These are phyloP conservation scores for Fusarium phyllophilum DNA, from an alignment of 2,329 filamentous ascomycete genomes.

Conservation along the genomic window DNA sequence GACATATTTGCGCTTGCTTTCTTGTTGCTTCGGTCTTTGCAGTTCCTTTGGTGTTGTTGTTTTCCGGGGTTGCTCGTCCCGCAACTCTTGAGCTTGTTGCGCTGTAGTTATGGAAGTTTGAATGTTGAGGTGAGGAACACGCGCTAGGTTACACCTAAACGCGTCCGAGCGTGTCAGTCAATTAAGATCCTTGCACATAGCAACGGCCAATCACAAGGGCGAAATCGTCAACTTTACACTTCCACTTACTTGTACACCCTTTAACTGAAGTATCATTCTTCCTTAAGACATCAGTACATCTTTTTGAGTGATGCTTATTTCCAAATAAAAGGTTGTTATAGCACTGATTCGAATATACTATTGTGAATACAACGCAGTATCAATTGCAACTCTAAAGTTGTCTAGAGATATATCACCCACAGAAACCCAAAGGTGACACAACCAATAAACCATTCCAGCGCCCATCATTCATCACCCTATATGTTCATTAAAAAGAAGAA, in stretches of 20 bases:
- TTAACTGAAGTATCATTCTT: neutral
- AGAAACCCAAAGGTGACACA: slow-evolving; percentile 3
- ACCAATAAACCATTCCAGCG: slow-evolving; percentile 30
- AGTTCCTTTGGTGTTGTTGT: neutral
- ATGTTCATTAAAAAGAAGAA: slow-evolving; percentile 35
- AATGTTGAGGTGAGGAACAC: slow-evolving; percentile 46
- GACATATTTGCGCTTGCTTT: slow-evolving; percentile 58
- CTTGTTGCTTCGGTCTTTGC: neutral
- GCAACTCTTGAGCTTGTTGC: neutral
- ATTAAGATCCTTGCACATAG: slow-evolving; percentile 41
- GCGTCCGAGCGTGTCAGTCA: slow-evolving; percentile 45
- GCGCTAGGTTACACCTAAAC: slow-evolving; percentile 35
- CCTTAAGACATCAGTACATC: neutral
- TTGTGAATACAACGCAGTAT: neutral
- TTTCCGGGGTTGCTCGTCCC: neutral
- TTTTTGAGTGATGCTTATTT: neutral
- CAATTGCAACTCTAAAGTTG: slow-evolving; percentile 15
- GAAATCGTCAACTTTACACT: neutral
- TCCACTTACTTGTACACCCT: neutral
- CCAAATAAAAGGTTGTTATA: neutral
- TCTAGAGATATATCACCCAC: slow-evolving; percentile 14
- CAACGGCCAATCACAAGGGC: slow-evolving; percentile 19
- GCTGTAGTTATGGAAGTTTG: slow-evolving; percentile 6
- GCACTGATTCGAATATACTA: too few species aligned
- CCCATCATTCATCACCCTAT: slow-evolving; percentile 37